These are phyloP conservation scores for Gonapodya sp. DNA, from an alignment of 192 early-diverging fungal genomes.

Conservation along the genomic window DNA sequence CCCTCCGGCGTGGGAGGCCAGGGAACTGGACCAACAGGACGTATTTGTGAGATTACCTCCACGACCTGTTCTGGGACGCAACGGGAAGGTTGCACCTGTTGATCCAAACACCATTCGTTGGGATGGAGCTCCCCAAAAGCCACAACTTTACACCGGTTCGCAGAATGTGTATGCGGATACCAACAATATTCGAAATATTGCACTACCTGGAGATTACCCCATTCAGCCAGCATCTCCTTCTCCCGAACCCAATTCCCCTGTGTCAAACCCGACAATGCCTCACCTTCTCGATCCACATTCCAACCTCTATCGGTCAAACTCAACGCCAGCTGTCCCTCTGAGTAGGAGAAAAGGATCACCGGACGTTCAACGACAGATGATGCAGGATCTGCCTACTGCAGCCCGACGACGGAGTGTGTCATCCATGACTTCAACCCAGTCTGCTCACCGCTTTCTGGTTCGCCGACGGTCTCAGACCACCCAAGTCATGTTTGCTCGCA, in stretches of 20 bases:
- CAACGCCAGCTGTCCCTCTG: neutral
- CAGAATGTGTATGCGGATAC: neutral
- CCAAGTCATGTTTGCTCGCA: neutral
- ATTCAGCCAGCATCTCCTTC: neutral
- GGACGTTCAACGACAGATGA: neutral
- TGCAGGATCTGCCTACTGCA: neutral
- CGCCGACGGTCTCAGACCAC: neutral
- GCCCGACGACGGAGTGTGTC: neutral
- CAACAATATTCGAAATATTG: neutral
- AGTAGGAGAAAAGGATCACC: neutral
- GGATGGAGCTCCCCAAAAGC: neutral
- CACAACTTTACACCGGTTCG: neutral
- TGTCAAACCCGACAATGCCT: neutral
- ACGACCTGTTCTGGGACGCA: no score
- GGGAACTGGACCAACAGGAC: no score
- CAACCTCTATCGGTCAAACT: neutral
- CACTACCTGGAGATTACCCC: neutral
- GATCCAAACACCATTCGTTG: no score
- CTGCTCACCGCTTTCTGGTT: neutral
- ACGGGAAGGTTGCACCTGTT: no score
- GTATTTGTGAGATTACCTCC: no score
- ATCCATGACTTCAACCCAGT: neutral
- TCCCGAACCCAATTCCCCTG: neutral
- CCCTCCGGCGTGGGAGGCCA: no score
- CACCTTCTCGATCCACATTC: neutral